Percentiles rank a stretch among this genome's conserved stretches.
These are phyloP conservation scores for Myxozyma melibiosi DNA, from an alignment of 805 yeast species.

Conservation along the genomic window DNA sequence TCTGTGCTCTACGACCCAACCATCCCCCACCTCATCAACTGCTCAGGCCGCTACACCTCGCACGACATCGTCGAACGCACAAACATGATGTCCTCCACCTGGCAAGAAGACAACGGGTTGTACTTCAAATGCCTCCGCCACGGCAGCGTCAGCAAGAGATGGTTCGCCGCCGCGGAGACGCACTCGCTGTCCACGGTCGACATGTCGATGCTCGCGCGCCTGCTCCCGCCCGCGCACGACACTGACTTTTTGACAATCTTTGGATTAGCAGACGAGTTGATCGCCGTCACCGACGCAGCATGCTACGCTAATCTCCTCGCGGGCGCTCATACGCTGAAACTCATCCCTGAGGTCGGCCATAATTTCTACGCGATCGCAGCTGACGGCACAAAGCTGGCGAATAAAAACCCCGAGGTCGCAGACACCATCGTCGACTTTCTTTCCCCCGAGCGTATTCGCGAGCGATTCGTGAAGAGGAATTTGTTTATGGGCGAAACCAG, in stretches of 20 bases:
- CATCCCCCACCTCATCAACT: constrained; percentile 71
- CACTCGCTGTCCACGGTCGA: constrained; percentile 54
- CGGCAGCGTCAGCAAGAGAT: constrained; percentile 50
- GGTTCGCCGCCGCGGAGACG: constrained; percentile 56
- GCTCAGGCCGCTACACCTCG: constrained; percentile 70
- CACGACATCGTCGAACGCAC: constrained; percentile 50
- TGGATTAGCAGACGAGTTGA: constrained; percentile 67
- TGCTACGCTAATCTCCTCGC: constrained; percentile 59
- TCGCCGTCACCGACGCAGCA: constrained; percentile 66
- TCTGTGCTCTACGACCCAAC: constrained; percentile 49
- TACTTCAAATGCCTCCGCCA: constrained; percentile 49
- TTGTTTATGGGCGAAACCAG: constrained; percentile 33
- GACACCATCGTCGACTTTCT: constrained; percentile 53
- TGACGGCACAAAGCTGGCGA: constrained; percentile 44
- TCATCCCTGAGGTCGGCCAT: constrained; percentile 77
- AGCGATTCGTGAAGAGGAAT: constrained; percentile 49
- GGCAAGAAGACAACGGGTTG: constrained; percentile 49
- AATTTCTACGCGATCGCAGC: constrained; percentile 62
- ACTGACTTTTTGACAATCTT: constrained; percentile 67
- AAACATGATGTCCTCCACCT: constrained; percentile 41
- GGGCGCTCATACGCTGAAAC: constrained; percentile 55
- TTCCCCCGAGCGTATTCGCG: constrained; percentile 50
- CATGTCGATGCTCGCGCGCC: constrained; percentile 46
- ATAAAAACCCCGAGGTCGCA: constrained; percentile 60
- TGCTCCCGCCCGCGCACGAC: too few relatives aligned